phyloP scores from a whole-genome alignment of 164 flowering plant genomes.

The Vitis rotundifolia region DNA sequence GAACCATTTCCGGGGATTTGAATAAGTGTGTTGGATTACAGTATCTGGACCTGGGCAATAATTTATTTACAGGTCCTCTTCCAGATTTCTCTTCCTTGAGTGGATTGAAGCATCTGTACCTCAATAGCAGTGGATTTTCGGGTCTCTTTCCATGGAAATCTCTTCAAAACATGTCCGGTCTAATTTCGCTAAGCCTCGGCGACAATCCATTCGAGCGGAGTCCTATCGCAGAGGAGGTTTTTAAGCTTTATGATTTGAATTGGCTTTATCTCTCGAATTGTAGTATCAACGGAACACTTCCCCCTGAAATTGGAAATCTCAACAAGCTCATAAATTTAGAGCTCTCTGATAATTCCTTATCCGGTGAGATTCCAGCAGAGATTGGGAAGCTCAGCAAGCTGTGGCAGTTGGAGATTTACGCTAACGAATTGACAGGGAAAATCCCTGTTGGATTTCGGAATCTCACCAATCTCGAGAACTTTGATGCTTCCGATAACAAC shows the following conservation, averaged over 20 bases:
- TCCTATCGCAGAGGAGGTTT: constrained; percentile 38
- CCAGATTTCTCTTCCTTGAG: constrained; percentile 47
- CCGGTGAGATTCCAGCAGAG: constrained; percentile 62
- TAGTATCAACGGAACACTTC: constrained; percentile 61
- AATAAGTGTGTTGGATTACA: constrained; percentile 35
- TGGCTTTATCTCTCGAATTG: constrained; percentile 56
- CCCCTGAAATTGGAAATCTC: constrained; percentile 59
- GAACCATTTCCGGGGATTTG: constrained; percentile 31
- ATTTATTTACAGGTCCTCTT: constrained; percentile 41
- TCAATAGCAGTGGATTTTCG: constrained; percentile 49
- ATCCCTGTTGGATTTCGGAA: constrained; percentile 67
- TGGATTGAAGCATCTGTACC: constrained; percentile 28
- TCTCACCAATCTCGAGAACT: constrained; percentile 40
- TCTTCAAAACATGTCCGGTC: constrained; percentile 32
- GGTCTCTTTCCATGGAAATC: constrained; percentile 70
- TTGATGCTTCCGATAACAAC: constrained; percentile 52
- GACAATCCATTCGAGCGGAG: constrained; percentile 48
- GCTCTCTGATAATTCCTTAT: constrained; percentile 44
- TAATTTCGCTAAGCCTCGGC: constrained; percentile 44
- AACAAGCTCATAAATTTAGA: constrained; percentile 57
- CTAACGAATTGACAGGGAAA: constrained; percentile 53
- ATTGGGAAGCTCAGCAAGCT: constrained; percentile 59
- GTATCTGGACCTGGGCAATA: constrained; percentile 59
- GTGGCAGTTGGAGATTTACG: constrained; percentile 75
- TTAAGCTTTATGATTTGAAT: constrained; percentile 29